Base-by-base conservation (phyloP, 2,329 filamentous ascomycete species). In the Diaporthe sp. region DNA sequence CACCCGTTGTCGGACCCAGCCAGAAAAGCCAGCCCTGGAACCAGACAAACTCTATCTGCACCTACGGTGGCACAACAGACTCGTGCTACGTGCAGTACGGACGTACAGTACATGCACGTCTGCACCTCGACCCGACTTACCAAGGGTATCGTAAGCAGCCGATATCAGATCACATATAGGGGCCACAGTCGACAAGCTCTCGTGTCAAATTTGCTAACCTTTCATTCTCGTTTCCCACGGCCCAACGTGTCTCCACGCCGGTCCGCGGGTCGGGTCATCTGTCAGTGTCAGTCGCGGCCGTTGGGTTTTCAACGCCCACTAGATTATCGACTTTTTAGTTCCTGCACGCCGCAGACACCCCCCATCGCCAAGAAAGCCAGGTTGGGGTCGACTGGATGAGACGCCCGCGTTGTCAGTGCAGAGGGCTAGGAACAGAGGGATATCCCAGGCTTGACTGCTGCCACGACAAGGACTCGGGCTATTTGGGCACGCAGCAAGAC, bases 141-240 rank as follows among this genome's bases (percentile, higher is more conserved):
- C 65, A 70, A 70, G 13, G 8, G n/a, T 70, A 70, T 70, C 65
- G 65, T 70, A 70, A 70, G 65, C 65, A 70, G 65, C 34, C 49
- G n/a, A 70, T 70, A 70, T 70, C 49, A 42, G 65, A 55, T 70
- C 65, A 34, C 49, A 70, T 70, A 70, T 70, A 70, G 65, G 62
- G 65, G 65, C 49, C 49, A 68, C 46, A 28, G 65, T 55, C 49
- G n/a, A 70, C 65, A 70, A 70, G 65, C 49, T 70, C 65, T 70
- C 65, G 65, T 70, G 65, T 70, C 49, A 25, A 70, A 55, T 70
- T 55, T 55, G n/a, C 65, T 55, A 70, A 70, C 65, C 34, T 70
- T 70, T 28, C n/a, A 4, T 28, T n/a, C 65, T 53, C 46, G 46
- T 68, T 68, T 68, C 65, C 65, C 34, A 53, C 22, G 31, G 31